Percentiles rank a stretch among this genome's conserved stretches.
phyloP scores from a whole-genome alignment of 1,139 yeast genomes.

The Suhomyces atakaporum region DNA sequence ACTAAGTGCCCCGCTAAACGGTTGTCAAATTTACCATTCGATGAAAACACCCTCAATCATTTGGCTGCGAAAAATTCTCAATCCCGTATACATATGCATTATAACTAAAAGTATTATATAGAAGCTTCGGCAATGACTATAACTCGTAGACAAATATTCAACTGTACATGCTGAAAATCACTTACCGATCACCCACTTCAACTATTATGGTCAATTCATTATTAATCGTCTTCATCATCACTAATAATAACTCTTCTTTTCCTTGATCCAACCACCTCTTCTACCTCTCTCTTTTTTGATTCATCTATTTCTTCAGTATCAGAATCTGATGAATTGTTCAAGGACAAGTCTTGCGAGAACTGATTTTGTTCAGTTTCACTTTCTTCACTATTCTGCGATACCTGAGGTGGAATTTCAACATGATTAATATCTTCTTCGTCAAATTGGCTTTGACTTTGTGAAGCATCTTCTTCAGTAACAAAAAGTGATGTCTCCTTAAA shows the following conservation, averaged over 20 bases:
- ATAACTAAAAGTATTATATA: no score
- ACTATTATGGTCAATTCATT: no score
- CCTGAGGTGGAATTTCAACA: not conserved
- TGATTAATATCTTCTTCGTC: constrained; percentile 1
- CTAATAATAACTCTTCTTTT: constrained; percentile 22
- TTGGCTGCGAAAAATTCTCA: no score
- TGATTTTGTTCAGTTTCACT: not conserved
- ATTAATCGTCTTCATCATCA: constrained; percentile 35
- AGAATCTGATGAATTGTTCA: constrained; percentile 7
- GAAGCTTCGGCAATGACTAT: no score
- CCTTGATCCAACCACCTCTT: constrained; percentile 7
- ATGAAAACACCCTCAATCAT: no score
- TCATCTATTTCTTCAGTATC: constrained; percentile 9
- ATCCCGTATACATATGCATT: no score
- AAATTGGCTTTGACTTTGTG: constrained; percentile 1
- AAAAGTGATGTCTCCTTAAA: constrained; percentile 24
- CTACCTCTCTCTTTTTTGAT: constrained; percentile 8
- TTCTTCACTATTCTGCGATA: not conserved
- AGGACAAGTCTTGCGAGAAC: not conserved
- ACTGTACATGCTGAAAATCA: no score
- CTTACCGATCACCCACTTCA: no score
- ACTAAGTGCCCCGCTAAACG: no score
- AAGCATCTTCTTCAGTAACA: constrained; percentile 19
- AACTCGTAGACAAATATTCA: no score
- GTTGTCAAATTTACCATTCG: no score